Evolutionary conservation across 2,329 filamentous ascomycete species (phyloP).

Genomic region (Trichoderma koningii): DNA sequence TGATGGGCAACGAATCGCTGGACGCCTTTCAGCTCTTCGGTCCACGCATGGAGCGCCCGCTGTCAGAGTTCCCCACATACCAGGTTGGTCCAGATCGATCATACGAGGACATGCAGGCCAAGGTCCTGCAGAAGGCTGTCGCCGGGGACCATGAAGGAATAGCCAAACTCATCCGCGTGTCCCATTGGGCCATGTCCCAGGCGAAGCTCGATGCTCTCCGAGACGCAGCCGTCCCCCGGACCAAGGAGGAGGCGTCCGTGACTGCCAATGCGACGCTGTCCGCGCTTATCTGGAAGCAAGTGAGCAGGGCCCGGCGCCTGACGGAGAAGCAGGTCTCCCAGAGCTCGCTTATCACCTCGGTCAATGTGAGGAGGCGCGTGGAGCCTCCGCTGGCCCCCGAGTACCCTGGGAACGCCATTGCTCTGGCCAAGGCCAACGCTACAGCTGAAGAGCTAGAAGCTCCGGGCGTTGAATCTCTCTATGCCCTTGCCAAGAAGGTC

Average conservation of each 20-base stretch:
- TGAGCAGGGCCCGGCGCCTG: slow-evolving; percentile 25
- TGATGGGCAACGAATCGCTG: slow-evolving; percentile 10
- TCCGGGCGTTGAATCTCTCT: slow-evolving; percentile 18
- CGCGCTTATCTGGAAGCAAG: slow-evolving; percentile 28
- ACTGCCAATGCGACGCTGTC: slow-evolving; percentile 25
- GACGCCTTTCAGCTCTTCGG: slow-evolving; percentile 21
- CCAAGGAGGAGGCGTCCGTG: slow-evolving; percentile 18
- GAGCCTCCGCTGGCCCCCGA: slow-evolving; percentile 26
- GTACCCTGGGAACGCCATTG: slow-evolving; percentile 27
- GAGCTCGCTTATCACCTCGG: slow-evolving; percentile 27
- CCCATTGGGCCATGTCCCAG: slow-evolving; percentile 24
- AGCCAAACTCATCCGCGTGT: slow-evolving; percentile 24
- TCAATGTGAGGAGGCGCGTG: slow-evolving; percentile 27
- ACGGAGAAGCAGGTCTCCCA: slow-evolving; percentile 24
- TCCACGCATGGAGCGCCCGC: slow-evolving; percentile 23
- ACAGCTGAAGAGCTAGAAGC: slow-evolving; percentile 23
- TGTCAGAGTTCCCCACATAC: slow-evolving; percentile 24
- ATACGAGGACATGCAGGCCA: slow-evolving; percentile 25
- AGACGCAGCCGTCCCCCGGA: slow-evolving; percentile 18
- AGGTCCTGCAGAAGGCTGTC: slow-evolving; percentile 25
- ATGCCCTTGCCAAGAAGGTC: slow-evolving; percentile 25
- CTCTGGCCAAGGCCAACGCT: slow-evolving; percentile 22
- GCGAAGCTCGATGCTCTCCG: slow-evolving; percentile 23
- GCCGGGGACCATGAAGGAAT: slow-evolving; percentile 22
- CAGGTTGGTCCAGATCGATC: slow-evolving; percentile 15